Percentiles rank a stretch among this genome's conserved stretches.
Conservation (phyloP, 2,329 filamentous ascomycete genomes). For the Cladosporium sp. region DNA sequence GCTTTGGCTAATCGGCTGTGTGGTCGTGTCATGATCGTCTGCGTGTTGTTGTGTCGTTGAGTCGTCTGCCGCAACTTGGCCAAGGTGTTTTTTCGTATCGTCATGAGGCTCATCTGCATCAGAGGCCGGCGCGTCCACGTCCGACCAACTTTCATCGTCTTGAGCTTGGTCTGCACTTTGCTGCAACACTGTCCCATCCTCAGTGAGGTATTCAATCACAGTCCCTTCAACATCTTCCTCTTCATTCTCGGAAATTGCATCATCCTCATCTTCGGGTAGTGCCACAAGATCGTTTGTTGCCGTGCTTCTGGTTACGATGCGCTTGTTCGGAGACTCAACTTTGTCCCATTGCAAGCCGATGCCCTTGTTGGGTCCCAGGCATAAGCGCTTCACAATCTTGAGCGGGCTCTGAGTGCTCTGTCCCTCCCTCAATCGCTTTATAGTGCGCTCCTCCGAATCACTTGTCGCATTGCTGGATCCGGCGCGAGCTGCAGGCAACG, state of each 20-base stretch:
- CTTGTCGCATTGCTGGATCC: slow-evolving; percentile 4
- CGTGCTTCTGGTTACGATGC: slow-evolving; percentile 27
- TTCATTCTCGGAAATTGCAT: not conserved
- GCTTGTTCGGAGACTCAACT: slow-evolving; percentile 24
- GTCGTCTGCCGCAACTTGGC: not conserved
- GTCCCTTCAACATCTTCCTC: slow-evolving; percentile 17
- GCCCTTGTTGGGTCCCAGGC: slow-evolving; percentile 26
- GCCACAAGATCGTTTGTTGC: slow-evolving; percentile 20
- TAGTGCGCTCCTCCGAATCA: slow-evolving; percentile 1
- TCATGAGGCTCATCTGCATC: slow-evolving; percentile 19
- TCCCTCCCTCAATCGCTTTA: slow-evolving; percentile 17
- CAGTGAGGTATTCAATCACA: slow-evolving; percentile 24
- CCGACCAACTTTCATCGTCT: slow-evolving; percentile 18
- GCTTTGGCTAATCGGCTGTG: no score
- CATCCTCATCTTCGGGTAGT: slow-evolving; percentile 17
- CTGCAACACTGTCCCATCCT: slow-evolving; percentile 21
- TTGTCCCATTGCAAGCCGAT: slow-evolving; percentile 26
- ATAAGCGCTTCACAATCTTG: slow-evolving; percentile 43
- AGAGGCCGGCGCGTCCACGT: slow-evolving; percentile 23
- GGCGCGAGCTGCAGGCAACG: not conserved
- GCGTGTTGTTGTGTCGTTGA: no score
- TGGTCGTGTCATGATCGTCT: no score
- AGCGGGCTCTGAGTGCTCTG: slow-evolving; percentile 28
- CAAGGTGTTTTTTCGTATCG: slow-evolving; percentile 6
- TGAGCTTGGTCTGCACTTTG: slow-evolving; percentile 14